Base-by-base conservation (phyloP, 2,329 filamentous ascomycete genomes). In the Cladobotryum mycophilum region DNA sequence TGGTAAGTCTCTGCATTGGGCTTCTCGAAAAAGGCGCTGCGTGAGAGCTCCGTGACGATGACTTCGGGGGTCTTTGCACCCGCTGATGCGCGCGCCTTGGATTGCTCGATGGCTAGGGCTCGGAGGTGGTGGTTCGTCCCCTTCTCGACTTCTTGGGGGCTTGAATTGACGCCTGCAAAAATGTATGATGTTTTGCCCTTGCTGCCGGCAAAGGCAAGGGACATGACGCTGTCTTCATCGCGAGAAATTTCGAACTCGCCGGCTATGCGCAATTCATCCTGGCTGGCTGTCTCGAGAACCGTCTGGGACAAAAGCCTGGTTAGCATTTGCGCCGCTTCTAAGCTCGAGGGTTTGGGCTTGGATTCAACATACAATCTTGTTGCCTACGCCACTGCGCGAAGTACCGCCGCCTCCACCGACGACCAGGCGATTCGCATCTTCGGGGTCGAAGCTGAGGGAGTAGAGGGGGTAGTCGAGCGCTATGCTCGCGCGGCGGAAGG, bases 351-450 rank as follows among this genome's bases (percentile, higher is more conserved):
- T 14, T 45, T 34, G 12, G 9, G 18, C 12, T 30, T 34, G 18
- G 13, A 37, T 37, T 45, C 44, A 22, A 73, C 84, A 64, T 70
- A 87, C 87, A 62, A 96, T 89, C 69, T 89, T 89, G 74, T 96
- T 96, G 51, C 84, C 83, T 18, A 96, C 88, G 41, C 89, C 90
- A 58, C 82, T 89, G 57, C 82, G 81, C 45, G 87, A 84, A 56
- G 88, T 84, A 46, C 92, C 92, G 57, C 92, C 92, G 55, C 92
- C 92, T 47, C 92, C 92, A 53, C 86, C 89, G 36, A 96, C 88
- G 8, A 96, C 73, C 20, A 96, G 76, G 56, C 84, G 84, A 56
- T 80, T 80, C 53, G 85, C 79, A 71, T 95, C 84, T 61, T 85
- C 79, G 47, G 86, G 88, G 64, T 95, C 89, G 68, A 95, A 96